Evolutionary conservation across 1,139 yeast genomes (phyloP).

Genomic region (Barnettozyma hawaiiensis): DNA sequence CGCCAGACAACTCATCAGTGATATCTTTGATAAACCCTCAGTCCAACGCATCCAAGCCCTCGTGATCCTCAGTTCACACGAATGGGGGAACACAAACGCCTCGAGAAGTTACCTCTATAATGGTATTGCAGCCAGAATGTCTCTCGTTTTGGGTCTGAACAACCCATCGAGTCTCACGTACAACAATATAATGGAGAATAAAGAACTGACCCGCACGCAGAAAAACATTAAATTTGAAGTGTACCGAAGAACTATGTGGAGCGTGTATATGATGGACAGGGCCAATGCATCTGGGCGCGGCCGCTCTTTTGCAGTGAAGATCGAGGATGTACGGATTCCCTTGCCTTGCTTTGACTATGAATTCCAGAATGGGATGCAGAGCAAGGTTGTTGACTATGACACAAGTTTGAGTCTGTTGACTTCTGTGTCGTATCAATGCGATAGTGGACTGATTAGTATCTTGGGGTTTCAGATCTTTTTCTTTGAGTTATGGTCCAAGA

Average conservation of each 20-base stretch:
- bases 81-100: conserved; percentile 40
- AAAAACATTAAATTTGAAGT: conserved; percentile 28
- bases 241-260: conserved; percentile 36
- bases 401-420: conserved; percentile 4
- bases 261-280: conserved; percentile 39
- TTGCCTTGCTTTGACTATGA: conserved; percentile 12
- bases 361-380: conserved; percentile 7
- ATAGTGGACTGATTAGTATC: conserved; percentile 5
- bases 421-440: conserved; percentile 1
- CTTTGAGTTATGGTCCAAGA: conserved; percentile 14
- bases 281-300: conserved; percentile 36
- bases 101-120: conserved; percentile 35
- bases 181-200: conserved; percentile 15
- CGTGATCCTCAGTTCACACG: conserved; percentile 35
- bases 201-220: conserved; percentile 7
- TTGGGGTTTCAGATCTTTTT: conserved; percentile 14
- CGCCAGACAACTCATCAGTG: conserved; percentile 30
- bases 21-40: conserved; percentile 36
- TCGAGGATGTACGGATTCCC: conserved; percentile 11
- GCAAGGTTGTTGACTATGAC: conserved; percentile 8
- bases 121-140: conserved; percentile 39
- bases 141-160: conserved; percentile 34
- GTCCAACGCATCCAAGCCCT: conserved; percentile 36
- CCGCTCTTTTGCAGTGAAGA: conserved; percentile 30
- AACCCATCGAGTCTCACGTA: conserved; percentile 18